Percentiles rank a stretch among this genome's conserved stretches.
These are phyloP conservation scores for Tuber melanosporum DNA, from an alignment of 495 filamentous ascomycete genomes.

Conservation along the genomic window DNA sequence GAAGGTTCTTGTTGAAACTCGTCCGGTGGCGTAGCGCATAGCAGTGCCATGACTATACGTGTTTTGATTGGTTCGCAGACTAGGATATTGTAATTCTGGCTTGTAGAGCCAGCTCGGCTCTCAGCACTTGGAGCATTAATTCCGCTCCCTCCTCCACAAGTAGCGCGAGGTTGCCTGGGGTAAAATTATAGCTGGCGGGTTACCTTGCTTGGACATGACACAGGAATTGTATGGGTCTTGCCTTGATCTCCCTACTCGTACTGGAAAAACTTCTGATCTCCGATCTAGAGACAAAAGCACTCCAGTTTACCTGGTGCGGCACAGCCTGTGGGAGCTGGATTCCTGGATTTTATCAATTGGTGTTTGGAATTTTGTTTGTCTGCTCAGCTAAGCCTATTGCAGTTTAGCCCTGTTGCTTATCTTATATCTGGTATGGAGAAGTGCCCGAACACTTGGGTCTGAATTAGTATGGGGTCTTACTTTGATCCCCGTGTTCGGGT, in stretches of 20 bases:
- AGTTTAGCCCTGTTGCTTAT: no score
- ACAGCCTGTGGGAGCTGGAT: no score
- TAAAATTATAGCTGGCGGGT: background rate
- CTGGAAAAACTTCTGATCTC: no score
- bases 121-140: background rate
- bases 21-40: background rate
- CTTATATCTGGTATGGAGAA: no score
- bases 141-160: background rate
- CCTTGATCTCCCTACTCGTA: background rate
- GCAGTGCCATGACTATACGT: background rate
- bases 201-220: background rate
- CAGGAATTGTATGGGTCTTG: background rate
- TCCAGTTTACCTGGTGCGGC: no score
- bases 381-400: no score
- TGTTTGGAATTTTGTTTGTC: no score
- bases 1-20: background rate
- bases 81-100: background rate
- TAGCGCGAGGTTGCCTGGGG: background rate
- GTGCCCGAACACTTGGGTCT: no score
- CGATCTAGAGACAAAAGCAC: no score
- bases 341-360: no score
- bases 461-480: no score
- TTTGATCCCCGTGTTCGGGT: no score
- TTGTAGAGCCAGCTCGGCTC: background rate
- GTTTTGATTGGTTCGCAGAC: background rate